These are phyloP conservation scores for Chaetomium globosum DNA, from an alignment of 2,329 filamentous ascomycete species.

Conservation along the genomic window DNA sequence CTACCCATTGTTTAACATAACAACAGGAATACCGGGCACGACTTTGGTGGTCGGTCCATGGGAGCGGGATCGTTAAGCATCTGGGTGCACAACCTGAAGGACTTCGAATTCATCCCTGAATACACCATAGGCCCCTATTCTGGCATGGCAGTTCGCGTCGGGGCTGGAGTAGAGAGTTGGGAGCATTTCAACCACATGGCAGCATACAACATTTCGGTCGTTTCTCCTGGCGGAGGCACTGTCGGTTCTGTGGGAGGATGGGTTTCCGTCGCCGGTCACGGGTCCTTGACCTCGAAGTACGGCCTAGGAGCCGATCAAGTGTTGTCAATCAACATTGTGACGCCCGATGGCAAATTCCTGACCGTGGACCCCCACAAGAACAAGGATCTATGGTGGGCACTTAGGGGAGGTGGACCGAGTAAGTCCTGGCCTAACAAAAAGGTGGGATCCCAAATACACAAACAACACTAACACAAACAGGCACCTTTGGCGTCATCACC, in stretches of 20 bases:
- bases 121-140: conserved; percentile 42
- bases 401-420: conserved; percentile 45
- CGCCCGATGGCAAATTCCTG: conserved; percentile 49
- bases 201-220: conserved; percentile 40
- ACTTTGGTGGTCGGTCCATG: conserved; percentile 59
- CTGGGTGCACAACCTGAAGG: conserved; percentile 58
- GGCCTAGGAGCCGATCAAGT: conserved; percentile 58
- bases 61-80: conserved; percentile 58
- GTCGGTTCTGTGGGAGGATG: conserved; percentile 55
- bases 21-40: conserved; percentile 55
- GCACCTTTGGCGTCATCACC: conserved; percentile 37
- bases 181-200: conserved; percentile 42
- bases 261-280: conserved; percentile 56
- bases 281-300: conserved; percentile 48
- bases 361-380: conserved; percentile 48
- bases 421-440: background rate
- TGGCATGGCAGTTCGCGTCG: conserved; percentile 52
- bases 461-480: conserved; percentile 16
- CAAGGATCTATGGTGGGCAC: conserved; percentile 48
- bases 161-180: conserved; percentile 46
- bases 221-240: conserved; percentile 42
- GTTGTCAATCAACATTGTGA: conserved; percentile 53
- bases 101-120: conserved; percentile 44
- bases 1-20: background rate
- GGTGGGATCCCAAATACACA: background rate